Evolutionary conservation across 169 alveolate genomes (phyloP).

Genomic region (Eimeria acervulina): DNA sequence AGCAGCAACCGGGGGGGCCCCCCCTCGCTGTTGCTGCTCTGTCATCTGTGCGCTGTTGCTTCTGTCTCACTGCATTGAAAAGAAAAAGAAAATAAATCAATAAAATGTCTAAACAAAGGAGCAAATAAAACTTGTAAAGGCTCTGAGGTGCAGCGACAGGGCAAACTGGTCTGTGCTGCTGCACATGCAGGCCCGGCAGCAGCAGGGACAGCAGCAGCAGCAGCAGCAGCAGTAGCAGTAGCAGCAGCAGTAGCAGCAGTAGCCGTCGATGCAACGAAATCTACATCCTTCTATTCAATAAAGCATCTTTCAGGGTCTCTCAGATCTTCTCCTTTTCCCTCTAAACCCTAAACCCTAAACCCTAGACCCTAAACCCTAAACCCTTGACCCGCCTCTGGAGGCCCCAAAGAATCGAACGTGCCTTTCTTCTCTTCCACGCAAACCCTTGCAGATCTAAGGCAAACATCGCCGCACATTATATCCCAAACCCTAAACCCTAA

Average conservation of each 20-base stretch:
- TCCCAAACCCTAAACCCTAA: neutral
- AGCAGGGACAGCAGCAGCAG: constrained; percentile 14
- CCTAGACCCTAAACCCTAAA: constrained; percentile 28
- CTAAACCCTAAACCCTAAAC: constrained; percentile 29
- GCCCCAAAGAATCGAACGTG: neutral
- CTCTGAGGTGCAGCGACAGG: neutral
- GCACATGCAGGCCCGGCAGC: constrained; percentile 39
- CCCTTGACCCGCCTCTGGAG: neutral
- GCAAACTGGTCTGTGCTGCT: neutral
- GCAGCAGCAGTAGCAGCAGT: constrained; percentile 38
- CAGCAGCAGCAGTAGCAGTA: constrained; percentile 2
- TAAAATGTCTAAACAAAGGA: neutral
- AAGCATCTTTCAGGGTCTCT: neutral
- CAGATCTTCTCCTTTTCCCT: neutral
- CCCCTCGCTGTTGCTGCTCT: constrained; percentile 4
- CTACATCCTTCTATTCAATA: neutral
- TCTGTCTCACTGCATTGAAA: neutral
- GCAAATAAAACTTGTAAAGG: neutral
- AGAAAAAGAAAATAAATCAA: neutral
- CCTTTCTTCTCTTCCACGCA: neutral
- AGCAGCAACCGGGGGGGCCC: neutral
- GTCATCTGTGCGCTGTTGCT: neutral
- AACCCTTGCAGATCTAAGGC: neutral
- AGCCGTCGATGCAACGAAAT: neutral
- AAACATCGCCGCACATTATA: neutral